A percentile compares a stretch with the other conserved stretches of the same genome.
phyloP scores from a whole-genome alignment of 2,329 filamentous ascomycete genomes.

The Xylariaceae sp. region DNA sequence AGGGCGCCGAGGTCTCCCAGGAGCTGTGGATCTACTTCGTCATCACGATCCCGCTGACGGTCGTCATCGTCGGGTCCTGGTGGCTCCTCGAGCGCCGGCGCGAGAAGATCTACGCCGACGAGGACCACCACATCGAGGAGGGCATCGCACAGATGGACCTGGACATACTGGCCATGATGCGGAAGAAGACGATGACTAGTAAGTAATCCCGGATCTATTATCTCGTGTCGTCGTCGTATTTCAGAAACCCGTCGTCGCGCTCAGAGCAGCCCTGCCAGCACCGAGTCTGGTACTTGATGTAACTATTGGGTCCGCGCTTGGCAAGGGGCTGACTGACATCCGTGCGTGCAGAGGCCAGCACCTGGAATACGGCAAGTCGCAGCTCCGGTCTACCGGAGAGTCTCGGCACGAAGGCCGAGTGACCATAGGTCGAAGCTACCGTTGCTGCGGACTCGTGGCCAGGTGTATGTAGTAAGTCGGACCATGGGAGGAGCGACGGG shows the following conservation, averaged over 20 bases:
- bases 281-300: no score
- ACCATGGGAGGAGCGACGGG: no score
- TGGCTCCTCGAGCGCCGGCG: slow-evolving; percentile 44
- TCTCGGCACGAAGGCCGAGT: neutral
- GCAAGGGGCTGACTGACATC: neutral
- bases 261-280: no score
- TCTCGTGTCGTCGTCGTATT: no score
- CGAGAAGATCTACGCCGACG: slow-evolving; percentile 38
- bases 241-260: no score
- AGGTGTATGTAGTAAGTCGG: no score
- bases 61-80: slow-evolving; percentile 48
- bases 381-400: no score
- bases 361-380: no score
- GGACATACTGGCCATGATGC: slow-evolving; percentile 48
- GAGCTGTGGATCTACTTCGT: slow-evolving; percentile 58
- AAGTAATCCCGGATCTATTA: slow-evolving; percentile 1
- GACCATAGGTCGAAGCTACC: no score
- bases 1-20: slow-evolving; percentile 37
- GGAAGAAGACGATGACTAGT: slow-evolving; percentile 50
- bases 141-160: slow-evolving; percentile 50
- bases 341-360: neutral
- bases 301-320: no score
- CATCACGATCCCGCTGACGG: slow-evolving; percentile 51
- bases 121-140: slow-evolving; percentile 45
- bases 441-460: no score